A percentile compares a stretch with the other conserved stretches of the same genome.
phyloP scores from a whole-genome alignment of 176 grass and related monocot genomes.

The Tuctoria greenei region DNA sequence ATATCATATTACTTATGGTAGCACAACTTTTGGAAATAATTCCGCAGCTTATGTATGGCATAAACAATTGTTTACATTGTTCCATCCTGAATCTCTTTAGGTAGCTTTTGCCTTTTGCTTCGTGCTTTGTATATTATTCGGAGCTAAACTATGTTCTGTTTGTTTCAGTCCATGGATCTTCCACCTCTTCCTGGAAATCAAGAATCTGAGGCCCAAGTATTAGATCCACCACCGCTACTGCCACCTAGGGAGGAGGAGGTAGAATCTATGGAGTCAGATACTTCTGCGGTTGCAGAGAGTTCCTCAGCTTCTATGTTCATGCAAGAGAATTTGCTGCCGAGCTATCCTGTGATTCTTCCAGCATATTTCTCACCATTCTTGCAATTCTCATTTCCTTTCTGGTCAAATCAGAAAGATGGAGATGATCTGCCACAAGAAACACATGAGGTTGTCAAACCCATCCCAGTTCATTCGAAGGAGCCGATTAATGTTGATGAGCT shows the following conservation, averaged over 20 bases:
- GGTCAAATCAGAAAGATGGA: conserved; percentile 55
- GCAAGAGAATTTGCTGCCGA: conserved; percentile 56
- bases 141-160: conserved; percentile 33
- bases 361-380: conserved; percentile 82
- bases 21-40: not conserved
- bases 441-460: conserved; percentile 87
- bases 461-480: conserved; percentile 75
- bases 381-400: conserved; percentile 75
- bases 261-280: conserved; percentile 79
- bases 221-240: conserved; percentile 48
- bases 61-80: not conserved
- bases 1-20: conserved; percentile 14
- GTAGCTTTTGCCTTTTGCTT: conserved; percentile 17
- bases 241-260: conserved; percentile 61
- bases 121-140: conserved; percentile 12
- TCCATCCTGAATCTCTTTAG: conserved; percentile 14
- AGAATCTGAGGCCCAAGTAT: conserved; percentile 64
- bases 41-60: not conserved
- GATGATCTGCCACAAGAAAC: conserved; percentile 54
- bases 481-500: conserved; percentile 92
- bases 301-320: conserved; percentile 37
- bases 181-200: conserved; percentile 66
- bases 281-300: conserved; percentile 52
- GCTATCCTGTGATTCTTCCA: conserved; percentile 72
- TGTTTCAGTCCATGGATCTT: conserved; percentile 64